Evolutionary conservation across 805 yeast genomes (phyloP).

Genomic region (Kurtzmaniella cleridarum): DNA sequence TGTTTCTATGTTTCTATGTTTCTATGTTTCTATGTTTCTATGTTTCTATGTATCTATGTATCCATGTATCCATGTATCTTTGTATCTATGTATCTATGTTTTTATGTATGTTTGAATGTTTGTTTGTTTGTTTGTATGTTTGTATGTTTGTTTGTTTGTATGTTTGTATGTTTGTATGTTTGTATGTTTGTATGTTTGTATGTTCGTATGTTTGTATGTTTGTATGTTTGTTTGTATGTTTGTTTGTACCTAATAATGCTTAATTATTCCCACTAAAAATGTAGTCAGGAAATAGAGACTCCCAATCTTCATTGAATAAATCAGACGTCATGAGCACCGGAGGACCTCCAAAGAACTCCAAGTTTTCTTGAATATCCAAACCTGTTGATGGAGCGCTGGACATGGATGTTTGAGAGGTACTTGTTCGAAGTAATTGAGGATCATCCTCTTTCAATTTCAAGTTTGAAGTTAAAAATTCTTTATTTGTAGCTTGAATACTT

Average conservation of each 20-base stretch:
- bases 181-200: background rate
- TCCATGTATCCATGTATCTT: no score
- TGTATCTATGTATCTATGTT: no score
- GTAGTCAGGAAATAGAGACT: slow-evolving; percentile 43
- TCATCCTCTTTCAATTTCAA: slow-evolving; percentile 2
- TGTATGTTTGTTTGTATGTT: no score
- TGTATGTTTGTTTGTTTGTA: background rate
- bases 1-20: no score
- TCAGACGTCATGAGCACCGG: slow-evolving; percentile 49
- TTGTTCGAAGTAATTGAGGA: background rate
- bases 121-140: background rate
- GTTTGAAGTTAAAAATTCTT: slow-evolving; percentile 3
- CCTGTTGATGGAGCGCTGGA: no score
- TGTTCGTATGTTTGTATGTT: background rate
- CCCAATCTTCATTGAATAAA: slow-evolving; percentile 45
- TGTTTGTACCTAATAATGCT: background rate
- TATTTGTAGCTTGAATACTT: slow-evolving; percentile 1
- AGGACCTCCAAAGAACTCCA: slow-evolving; percentile 46
- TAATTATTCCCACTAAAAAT: slow-evolving; percentile 21
- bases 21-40: no score
- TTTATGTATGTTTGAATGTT: no score
- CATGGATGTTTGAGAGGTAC: no score
- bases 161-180: no score
- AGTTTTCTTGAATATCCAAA: slow-evolving; percentile 13
- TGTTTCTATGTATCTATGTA: no score